Base-by-base conservation (phyloP, 1,284 basidiomycete genomes). In the Farysia itapuensis region DNA sequence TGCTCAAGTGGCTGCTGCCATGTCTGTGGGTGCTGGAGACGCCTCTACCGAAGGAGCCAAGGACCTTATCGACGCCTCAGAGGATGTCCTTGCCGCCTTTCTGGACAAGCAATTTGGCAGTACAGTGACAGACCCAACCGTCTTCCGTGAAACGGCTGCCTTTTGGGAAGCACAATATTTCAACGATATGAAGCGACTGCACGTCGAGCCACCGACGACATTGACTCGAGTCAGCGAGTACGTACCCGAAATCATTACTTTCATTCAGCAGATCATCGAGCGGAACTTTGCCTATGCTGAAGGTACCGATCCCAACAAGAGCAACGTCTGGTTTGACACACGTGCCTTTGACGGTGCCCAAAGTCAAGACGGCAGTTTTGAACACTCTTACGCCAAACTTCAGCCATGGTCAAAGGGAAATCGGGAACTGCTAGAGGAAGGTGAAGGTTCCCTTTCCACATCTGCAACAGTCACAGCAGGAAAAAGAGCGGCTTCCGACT, bases 171-270 rank as follows among this genome's bases (percentile, higher is more conserved):
- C 79, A 22, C 83, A 84, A 42, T 99, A 90, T 80, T 94, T 96
- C 80, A 81, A 86, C 33, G 93, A 97, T 75, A 99, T 99, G 95
- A 80, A 81, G 23, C 85, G 86, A 13, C 82, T 99, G 21, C 84
- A 84, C 54, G 89, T 98, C 39, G 85, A 88, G 47, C 84, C 86
- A 24, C 93, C 95, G 14, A 90, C 93, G 75, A 90, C 85, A 2
- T 79, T 97, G 43, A 98, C 95, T 3, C 86, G 95, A 29, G 95
- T 98, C 13, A 94, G 91, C 14, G 95, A 98, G 78, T 99, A 92
- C 78, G 87, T 99, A 12, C 90, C 92, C 7, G 93, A 98, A 78
- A 91, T 97, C 61, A 89, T 92, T 40, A 78, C 83, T 1, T 99
- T 94, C 74, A 88, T 97, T 16, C 83, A 93, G 74, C 81, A 83